These are phyloP conservation scores for Cylindrotheca closterium DNA, from an alignment of 108 stramenopile genomes.

Conservation along the genomic window DNA sequence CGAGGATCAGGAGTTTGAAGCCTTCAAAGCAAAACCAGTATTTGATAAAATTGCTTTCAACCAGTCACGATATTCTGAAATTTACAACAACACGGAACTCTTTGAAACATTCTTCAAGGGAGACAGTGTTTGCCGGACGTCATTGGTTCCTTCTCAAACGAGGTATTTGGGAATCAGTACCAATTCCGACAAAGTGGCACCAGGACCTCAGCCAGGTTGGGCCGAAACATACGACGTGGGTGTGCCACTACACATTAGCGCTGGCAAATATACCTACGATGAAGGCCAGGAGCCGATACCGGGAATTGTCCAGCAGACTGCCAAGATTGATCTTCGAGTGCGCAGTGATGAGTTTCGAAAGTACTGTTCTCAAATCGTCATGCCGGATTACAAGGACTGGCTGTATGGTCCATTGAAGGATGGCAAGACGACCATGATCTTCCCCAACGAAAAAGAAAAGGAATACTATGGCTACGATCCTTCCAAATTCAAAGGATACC, in stretches of 20 bases:
- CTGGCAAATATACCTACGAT: neutral
- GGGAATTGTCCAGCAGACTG: neutral
- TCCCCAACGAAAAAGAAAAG: slow-evolving; percentile 47
- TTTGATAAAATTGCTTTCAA: neutral
- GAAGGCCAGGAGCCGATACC: neutral
- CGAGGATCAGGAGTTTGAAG: neutral
- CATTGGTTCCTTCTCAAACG: slow-evolving; percentile 8
- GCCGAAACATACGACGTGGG: slow-evolving; percentile 5
- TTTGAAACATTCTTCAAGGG: slow-evolving; percentile 14
- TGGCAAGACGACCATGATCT: slow-evolving; percentile 25
- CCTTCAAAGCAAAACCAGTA: neutral
- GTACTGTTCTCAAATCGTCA: slow-evolving; percentile 4
- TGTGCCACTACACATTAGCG: neutral
- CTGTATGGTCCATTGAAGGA: slow-evolving; percentile 18
- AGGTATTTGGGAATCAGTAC: slow-evolving; percentile 22
- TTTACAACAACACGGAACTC: neutral
- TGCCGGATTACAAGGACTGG: slow-evolving; percentile 47
- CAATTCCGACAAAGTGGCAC: slow-evolving; percentile 16
- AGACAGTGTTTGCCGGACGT: slow-evolving; percentile 20
- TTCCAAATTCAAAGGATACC: slow-evolving; percentile 21
- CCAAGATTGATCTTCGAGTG: neutral
- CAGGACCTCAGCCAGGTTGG: neutral
- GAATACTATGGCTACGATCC: slow-evolving; percentile 26
- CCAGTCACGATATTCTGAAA: neutral
- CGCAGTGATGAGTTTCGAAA: neutral